These are phyloP conservation scores for Penicillium hordei DNA, from an alignment of 2,329 filamentous ascomycete genomes.

Conservation along the genomic window DNA sequence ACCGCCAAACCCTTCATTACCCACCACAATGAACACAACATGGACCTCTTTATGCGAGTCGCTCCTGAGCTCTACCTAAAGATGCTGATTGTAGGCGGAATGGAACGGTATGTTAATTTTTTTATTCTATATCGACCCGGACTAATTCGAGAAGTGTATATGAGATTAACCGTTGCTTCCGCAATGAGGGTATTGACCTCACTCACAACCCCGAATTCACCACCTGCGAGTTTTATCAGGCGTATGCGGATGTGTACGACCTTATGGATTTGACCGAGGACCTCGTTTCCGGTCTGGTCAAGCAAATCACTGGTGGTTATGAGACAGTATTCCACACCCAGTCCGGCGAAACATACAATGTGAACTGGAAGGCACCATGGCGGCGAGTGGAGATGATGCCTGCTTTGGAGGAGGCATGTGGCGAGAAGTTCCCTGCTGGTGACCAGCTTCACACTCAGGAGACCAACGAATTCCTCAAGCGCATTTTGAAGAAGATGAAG, in stretches of 20 bases:
- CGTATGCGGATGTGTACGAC: conserved; percentile 88
- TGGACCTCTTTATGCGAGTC: conserved; percentile 92
- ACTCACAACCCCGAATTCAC: conserved; percentile 99
- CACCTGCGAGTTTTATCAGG: conserved; percentile 95
- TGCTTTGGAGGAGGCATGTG: conserved; percentile 81
- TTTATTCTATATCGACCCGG: no score
- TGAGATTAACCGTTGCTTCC: no score
- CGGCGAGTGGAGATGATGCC: conserved; percentile 93
- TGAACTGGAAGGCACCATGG: conserved; percentile 98
- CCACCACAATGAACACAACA: conserved; percentile 92
- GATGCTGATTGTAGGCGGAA: conserved; percentile 61
- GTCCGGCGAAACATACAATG: conserved; percentile 78
- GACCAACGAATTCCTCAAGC: conserved; percentile 83
- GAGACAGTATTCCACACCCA: conserved; percentile 84
- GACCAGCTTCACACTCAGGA: conserved; percentile 87
- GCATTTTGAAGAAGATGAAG: conserved; percentile 81
- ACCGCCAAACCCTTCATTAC: conserved; percentile 94
- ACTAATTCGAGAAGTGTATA: no score
- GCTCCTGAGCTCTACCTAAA: conserved; percentile 96
- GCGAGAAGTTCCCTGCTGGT: conserved; percentile 89
- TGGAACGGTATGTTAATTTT: conserved; percentile 37
- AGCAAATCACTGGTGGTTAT: conserved; percentile 82
- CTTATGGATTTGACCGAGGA: conserved; percentile 90
- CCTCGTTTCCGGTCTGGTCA: conserved; percentile 84
- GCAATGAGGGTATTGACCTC: conserved; percentile 87